phyloP scores from a whole-genome alignment of 2,329 filamentous ascomycete species.

The Dactylella cylindrospora region DNA sequence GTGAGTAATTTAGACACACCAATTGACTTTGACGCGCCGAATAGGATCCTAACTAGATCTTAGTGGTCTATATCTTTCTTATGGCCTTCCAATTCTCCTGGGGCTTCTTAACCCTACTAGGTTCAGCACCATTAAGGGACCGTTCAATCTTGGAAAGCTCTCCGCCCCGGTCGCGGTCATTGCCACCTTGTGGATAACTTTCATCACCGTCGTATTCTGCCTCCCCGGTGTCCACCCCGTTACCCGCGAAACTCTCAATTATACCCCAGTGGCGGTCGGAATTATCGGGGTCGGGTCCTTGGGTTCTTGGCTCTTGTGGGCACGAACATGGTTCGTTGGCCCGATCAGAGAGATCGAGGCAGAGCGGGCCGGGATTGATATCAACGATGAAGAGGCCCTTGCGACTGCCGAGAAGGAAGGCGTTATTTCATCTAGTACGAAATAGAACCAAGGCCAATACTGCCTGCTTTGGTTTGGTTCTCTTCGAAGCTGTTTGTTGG shows the following conservation, averaged over 20 bases:
- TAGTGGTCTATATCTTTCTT: constrained; percentile 62
- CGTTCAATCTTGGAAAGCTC: constrained; percentile 58
- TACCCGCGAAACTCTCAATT: constrained; percentile 61
- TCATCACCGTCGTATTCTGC: constrained; percentile 62
- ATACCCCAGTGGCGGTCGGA: constrained; percentile 62
- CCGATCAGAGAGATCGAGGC: constrained; percentile 60
- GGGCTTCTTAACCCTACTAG: constrained; percentile 58
- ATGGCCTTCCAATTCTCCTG: constrained; percentile 61
- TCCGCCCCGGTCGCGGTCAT: constrained; percentile 57
- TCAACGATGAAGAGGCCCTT: constrained; percentile 55
- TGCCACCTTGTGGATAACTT: constrained; percentile 59
- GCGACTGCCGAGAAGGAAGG: constrained; percentile 52
- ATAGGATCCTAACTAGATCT: not conserved
- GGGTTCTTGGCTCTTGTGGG: constrained; percentile 59
- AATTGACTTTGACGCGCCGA: constrained; percentile 20
- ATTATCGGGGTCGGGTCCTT: constrained; percentile 59
- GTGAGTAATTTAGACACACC: constrained; percentile 18
- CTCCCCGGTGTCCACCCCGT: constrained; percentile 61
- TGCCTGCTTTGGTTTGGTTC: not conserved
- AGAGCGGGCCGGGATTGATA: constrained; percentile 57
- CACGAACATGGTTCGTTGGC: constrained; percentile 60
- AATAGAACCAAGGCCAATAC: constrained; percentile 2
- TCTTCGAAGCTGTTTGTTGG: not conserved
- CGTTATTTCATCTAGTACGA: constrained; percentile 11
- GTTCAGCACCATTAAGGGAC: constrained; percentile 59